Evolutionary conservation across 2,329 filamentous ascomycete genomes (phyloP).

Genomic region (Stagonosporopsis vannaccii): DNA sequence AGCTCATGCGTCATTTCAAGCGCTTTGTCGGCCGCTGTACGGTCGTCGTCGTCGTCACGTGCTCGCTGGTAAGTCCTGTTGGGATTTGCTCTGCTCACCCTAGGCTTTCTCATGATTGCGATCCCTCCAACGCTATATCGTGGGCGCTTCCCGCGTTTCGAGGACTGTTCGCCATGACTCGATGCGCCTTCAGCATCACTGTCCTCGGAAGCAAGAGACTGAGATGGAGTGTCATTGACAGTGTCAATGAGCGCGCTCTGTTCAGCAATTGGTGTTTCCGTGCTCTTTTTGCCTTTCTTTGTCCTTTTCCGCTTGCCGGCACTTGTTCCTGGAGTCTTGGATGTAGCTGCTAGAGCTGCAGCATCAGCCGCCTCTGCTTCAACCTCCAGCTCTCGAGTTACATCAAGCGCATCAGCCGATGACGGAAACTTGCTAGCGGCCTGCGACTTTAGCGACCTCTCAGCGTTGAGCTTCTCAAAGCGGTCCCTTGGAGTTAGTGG

Average conservation of each 20-base stretch:
- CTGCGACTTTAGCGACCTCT: background rate
- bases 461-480: slow-evolving; percentile 1
- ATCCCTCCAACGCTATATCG: slow-evolving; percentile 7
- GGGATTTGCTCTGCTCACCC: slow-evolving; percentile 2
- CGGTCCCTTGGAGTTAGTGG: slow-evolving; percentile 2
- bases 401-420: background rate
- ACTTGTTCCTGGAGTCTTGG: background rate
- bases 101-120: background rate
- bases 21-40: slow-evolving; percentile 26
- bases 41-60: slow-evolving; percentile 1
- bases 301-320: background rate
- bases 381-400: background rate
- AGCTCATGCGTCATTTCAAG: slow-evolving; percentile 20
- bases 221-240: background rate
- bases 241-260: background rate
- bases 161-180: background rate
- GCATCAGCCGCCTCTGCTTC: background rate
- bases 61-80: slow-evolving; percentile 12
- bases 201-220: background rate
- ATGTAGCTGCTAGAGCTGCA: background rate
- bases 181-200: background rate
- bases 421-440: background rate
- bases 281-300: slow-evolving; percentile 1
- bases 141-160: background rate
- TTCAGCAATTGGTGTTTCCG: background rate